These are phyloP conservation scores for Silene noctiflora DNA, from an alignment of 179 eudicot genomes.

Conservation along the genomic window DNA sequence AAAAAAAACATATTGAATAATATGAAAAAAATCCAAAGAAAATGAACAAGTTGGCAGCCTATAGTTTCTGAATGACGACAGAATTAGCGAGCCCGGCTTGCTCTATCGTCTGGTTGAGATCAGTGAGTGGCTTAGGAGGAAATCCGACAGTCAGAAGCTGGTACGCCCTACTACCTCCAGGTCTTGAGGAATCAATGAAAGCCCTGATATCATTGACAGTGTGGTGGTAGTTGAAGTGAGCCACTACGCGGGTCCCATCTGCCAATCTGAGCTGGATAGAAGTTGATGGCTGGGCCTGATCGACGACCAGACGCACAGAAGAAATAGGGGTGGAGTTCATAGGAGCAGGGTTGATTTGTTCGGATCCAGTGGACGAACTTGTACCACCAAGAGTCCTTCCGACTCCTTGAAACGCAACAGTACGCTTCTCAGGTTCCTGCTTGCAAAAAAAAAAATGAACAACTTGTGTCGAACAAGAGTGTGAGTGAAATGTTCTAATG, in stretches of 20 bases:
- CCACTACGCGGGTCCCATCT: conserved; percentile 47
- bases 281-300: conserved; percentile 39
- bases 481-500: too few relatives aligned
- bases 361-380: conserved; percentile 28
- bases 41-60: conserved; percentile 14
- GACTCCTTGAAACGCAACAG: conserved; percentile 56
- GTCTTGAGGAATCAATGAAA: conserved; percentile 54
- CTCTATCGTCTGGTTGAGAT: conserved; percentile 45
- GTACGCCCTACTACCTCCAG: conserved; percentile 36
- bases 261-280: conserved; percentile 49
- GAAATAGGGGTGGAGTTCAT: conserved; percentile 30
- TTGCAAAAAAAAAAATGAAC: too few relatives aligned
- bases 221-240: conserved; percentile 46
- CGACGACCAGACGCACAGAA: conserved; percentile 34
- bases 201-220: conserved; percentile 45
- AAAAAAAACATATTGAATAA: too few relatives aligned
- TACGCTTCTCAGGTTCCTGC: conserved; percentile 53
- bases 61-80: conserved; percentile 47
- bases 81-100: conserved; percentile 54
- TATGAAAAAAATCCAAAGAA: background rate
- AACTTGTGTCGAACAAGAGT: too few relatives aligned
- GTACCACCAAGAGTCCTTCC: conserved; percentile 58
- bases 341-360: conserved; percentile 28
- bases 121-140: conserved; percentile 47
- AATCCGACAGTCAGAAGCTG: conserved; percentile 51